A percentile compares a stretch with the other conserved stretches of the same genome.
phyloP scores from a whole-genome alignment of 2,329 filamentous ascomycete genomes.

The Zalaria sp. region DNA sequence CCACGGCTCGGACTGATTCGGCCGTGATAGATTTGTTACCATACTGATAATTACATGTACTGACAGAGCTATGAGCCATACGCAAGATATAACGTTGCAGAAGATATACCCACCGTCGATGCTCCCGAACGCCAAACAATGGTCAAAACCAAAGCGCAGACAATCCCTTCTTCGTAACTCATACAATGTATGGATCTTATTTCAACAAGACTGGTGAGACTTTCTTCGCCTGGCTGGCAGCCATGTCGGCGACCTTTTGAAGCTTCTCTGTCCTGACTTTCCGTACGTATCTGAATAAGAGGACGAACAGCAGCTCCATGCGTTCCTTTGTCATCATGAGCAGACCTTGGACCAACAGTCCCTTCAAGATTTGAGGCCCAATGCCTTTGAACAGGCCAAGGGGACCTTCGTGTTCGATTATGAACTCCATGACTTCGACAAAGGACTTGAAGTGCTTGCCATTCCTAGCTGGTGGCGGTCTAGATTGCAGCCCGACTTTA shows the following conservation, averaged over 20 bases:
- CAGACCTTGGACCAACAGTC: conserved; percentile 82
- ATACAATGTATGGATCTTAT: conserved; percentile 13
- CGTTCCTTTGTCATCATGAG: conserved; percentile 99
- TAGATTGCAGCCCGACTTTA: conserved; percentile 91
- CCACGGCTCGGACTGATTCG: too few species aligned
- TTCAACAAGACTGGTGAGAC: conserved; percentile 33
- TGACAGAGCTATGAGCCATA: too few species aligned
- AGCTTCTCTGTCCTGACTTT: conserved; percentile 57
- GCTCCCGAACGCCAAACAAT: background rate
- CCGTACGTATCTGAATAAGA: conserved; percentile 71
- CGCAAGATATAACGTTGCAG: too few species aligned
- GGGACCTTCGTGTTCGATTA: conserved; percentile 73
- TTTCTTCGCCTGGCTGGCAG: conserved; percentile 43
- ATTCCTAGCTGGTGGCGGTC: conserved; percentile 67
- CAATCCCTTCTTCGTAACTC: too few species aligned
- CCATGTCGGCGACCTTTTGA: conserved; percentile 49
- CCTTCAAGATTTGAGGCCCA: conserved; percentile 84
- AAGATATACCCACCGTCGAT: too few species aligned
- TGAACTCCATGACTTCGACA: conserved; percentile 86
- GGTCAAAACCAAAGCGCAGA: too few species aligned
- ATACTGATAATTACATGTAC: too few species aligned
- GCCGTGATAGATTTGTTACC: too few species aligned
- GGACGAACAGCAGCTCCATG: conserved; percentile 76
- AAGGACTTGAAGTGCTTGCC: conserved; percentile 93
- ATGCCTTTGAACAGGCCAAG: conserved; percentile 93